Base-by-base conservation (phyloP, 176 grass and related monocot genomes). In the Areca catechu region DNA sequence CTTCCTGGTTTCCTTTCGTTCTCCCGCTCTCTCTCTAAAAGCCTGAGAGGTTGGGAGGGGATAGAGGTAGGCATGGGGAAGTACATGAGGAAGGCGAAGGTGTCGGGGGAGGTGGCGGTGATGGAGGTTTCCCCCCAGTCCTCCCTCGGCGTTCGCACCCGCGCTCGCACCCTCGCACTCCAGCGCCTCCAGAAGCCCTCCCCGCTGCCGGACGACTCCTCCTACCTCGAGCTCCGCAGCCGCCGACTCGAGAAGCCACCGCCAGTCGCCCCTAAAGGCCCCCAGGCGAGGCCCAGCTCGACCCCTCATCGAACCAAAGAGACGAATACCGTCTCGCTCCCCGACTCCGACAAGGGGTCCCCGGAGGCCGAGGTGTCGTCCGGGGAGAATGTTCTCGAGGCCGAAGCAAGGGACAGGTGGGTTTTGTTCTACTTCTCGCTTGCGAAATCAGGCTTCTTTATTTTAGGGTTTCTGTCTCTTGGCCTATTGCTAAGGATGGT, bases 141-240 rank as follows among this genome's bases (percentile, higher is more conserved):
- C 50, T 0, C 50, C 1, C 70, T 72, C 27, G 70, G 70, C 50
- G 70, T 72, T 19, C 58, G 70, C 27, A 72, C 70, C 24, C 70
- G 70, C 50, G 70, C 70, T 2, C 49, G 58, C 22, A 18, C 70
- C 19, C 58, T 62, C 49, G n/a, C 69, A 10, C 34, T 16, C 24
- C 70, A 19, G 48, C 69, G 14, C 22, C 58, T 37, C 7, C 34
- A 43, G 34, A 43, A 43, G 34, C 34, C 34, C 34, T 12, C 34
- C 14, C 25, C 58, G 5, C 0, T 6, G 27, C 49, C 51, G 57
- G 57, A 61, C 7, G 23, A 50, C 58, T 62, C 70, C 19, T 25
- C 24, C 12, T 72, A 72, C 58, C 70, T 72, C 58, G 70, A 62
- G 58, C 70, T 72, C 24, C 70, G 70, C 15, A 62, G 70, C 49